phyloP scores from a whole-genome alignment of 2,329 filamentous ascomycete genomes.

The Dendrostoma leiphaemia region DNA sequence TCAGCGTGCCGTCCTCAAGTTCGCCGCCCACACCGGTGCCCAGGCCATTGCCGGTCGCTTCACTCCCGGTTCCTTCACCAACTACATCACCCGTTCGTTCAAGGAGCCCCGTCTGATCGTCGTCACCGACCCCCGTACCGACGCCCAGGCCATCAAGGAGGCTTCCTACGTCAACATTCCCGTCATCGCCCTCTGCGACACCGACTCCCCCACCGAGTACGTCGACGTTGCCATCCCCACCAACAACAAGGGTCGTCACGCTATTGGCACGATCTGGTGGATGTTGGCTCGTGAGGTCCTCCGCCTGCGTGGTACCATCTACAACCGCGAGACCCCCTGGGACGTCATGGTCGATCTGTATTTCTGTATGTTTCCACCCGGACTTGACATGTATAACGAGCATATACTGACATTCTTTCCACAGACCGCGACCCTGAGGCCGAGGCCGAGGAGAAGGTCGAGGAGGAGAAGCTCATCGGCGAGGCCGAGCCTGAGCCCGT shows the following conservation, averaged over 20 bases:
- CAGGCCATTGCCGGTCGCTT: slow-evolving; percentile 98
- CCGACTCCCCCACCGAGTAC: slow-evolving; percentile 98
- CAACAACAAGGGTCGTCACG: slow-evolving; percentile 99
- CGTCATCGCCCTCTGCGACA: slow-evolving; percentile 98
- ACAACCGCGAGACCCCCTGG: slow-evolving; percentile 95
- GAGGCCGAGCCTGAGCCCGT: slow-evolving; percentile 75
- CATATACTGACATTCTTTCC: slow-evolving; percentile 21
- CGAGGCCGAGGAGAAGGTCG: slow-evolving; percentile 97
- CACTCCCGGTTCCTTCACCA: slow-evolving; percentile 99
- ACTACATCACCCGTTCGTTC: slow-evolving; percentile 99
- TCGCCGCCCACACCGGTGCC: slow-evolving; percentile 96
- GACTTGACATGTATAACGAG: not conserved
- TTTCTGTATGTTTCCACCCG: slow-evolving; percentile 68
- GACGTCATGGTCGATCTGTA: slow-evolving; percentile 99
- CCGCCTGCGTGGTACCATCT: slow-evolving; percentile 94
- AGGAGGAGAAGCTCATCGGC: slow-evolving; percentile 89
- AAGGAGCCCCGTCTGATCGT: slow-evolving; percentile 99
- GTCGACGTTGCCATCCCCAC: slow-evolving; percentile 99
- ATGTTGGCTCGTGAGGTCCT: slow-evolving; percentile 99
- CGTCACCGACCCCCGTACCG: slow-evolving; percentile 98
- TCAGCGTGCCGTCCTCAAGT: slow-evolving; percentile 99
- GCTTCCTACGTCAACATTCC: slow-evolving; percentile 99
- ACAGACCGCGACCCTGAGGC: slow-evolving; percentile 95
- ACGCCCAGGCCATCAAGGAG: slow-evolving; percentile 99
- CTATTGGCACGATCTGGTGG: slow-evolving; percentile 99